phyloP scores from a whole-genome alignment of 768 basidiomycete genomes.

The Suillus cothurnatus region DNA sequence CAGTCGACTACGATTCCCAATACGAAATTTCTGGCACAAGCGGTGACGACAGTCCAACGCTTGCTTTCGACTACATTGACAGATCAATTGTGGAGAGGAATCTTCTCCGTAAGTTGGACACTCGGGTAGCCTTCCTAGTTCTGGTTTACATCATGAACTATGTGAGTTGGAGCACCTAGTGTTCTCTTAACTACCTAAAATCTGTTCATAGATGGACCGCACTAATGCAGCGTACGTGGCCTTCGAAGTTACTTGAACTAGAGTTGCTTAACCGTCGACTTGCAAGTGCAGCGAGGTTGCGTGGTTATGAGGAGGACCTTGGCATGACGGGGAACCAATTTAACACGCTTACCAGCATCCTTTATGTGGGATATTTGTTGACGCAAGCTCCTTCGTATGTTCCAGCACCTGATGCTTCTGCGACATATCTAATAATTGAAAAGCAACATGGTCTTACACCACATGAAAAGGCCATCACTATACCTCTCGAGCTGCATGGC shows the following conservation, averaged over 20 bases:
- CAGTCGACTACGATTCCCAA: not conserved
- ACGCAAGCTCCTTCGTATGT: constrained; percentile 76
- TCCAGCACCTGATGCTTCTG: not conserved
- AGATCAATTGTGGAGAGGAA: constrained; percentile 45
- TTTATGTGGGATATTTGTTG: constrained; percentile 70
- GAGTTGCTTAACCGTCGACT: not conserved
- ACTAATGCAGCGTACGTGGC: constrained; percentile 60
- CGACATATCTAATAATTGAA: not conserved
- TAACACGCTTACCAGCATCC: constrained; percentile 64
- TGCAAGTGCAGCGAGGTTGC: constrained; percentile 65
- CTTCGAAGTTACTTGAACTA: not conserved
- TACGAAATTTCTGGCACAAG: not conserved
- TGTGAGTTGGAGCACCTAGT: constrained; percentile 28
- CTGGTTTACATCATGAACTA: constrained; percentile 51
- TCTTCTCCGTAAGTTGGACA: constrained; percentile 46
- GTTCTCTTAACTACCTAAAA: constrained; percentile 1
- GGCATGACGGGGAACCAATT: constrained; percentile 61
- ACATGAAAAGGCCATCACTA: constrained; percentile 63
- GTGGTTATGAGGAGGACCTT: constrained; percentile 71
- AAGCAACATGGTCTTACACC: constrained; percentile 72
- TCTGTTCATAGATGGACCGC: constrained; percentile 54
- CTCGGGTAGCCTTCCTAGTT: constrained; percentile 45
- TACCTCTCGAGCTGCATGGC: constrained; percentile 67
- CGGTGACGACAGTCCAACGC: not conserved
- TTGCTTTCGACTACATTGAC: constrained; percentile 10